Evolutionary conservation across 2,329 filamentous ascomycete genomes (phyloP).

Genomic region (Penicillium sp.): DNA sequence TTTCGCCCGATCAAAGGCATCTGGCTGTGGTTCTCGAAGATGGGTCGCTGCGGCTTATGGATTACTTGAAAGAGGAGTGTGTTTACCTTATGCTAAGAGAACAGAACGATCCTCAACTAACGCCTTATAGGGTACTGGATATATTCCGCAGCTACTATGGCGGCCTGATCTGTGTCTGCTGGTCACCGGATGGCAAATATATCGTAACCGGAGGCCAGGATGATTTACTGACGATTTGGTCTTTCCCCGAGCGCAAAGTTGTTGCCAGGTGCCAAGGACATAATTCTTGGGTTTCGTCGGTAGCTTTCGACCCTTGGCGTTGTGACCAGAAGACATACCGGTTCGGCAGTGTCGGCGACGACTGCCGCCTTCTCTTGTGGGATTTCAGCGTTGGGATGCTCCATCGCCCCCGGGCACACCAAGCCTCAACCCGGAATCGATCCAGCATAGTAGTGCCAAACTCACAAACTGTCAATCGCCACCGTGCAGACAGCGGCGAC

Average conservation of each 20-base stretch:
- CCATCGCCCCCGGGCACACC: conserved; percentile 73
- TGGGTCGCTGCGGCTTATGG: conserved; percentile 82
- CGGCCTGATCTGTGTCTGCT: conserved; percentile 87
- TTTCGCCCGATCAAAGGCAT: conserved; percentile 85
- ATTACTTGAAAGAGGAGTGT: conserved; percentile 87
- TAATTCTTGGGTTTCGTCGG: conserved; percentile 89
- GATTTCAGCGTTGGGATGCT: conserved; percentile 98
- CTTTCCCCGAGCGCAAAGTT: conserved; percentile 74
- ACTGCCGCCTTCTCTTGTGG: conserved; percentile 87
- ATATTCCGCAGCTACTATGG: conserved; percentile 92
- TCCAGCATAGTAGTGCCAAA: conserved; percentile 34
- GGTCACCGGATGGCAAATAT: conserved; percentile 96
- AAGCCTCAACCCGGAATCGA: conserved; percentile 41
- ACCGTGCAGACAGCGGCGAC: conserved; percentile 61
- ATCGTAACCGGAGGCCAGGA: conserved; percentile 94
- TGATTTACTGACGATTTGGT: conserved; percentile 96
- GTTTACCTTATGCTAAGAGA: conserved; percentile 30
- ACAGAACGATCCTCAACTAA: conserved; percentile 8
- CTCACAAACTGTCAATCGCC: conserved; percentile 49
- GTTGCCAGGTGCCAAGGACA: conserved; percentile 93
- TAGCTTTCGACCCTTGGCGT: conserved; percentile 95
- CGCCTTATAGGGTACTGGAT: conserved; percentile 69
- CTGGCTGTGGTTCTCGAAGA: conserved; percentile 90
- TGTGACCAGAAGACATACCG: conserved; percentile 95
- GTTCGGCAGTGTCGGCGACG: conserved; percentile 93